Percentiles rank a stretch among this genome's conserved stretches.
phyloP scores from a whole-genome alignment of 1,284 basidiomycete genomes.

The Austroboletus niveus region DNA sequence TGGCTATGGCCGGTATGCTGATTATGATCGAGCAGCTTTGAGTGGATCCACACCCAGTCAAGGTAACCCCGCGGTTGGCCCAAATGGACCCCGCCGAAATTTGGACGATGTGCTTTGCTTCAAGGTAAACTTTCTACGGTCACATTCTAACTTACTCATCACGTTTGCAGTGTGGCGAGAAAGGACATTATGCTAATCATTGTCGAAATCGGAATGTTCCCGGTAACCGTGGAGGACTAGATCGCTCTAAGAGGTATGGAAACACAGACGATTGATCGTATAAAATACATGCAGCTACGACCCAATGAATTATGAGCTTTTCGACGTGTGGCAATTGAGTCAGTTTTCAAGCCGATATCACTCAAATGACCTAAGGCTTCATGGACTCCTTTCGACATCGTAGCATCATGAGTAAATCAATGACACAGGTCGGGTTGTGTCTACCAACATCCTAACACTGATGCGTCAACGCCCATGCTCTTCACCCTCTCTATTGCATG shows the following conservation, averaged over 20 bases:
- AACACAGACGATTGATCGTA: slow-evolving; percentile 33
- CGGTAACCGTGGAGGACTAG: slow-evolving; percentile 73
- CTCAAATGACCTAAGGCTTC: background rate
- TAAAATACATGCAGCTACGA: background rate
- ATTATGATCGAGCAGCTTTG: slow-evolving; percentile 63
- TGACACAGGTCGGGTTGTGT: background rate
- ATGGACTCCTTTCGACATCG: background rate
- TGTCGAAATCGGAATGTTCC: slow-evolving; percentile 85
- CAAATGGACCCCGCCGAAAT: slow-evolving; percentile 60
- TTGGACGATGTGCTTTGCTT: slow-evolving; percentile 88
- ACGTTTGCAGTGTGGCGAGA: slow-evolving; percentile 70
- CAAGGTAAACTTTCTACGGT: slow-evolving; percentile 53
- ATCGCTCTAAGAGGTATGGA: slow-evolving; percentile 40
- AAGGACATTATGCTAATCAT: slow-evolving; percentile 94
- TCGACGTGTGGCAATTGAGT: background rate
- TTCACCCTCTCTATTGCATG: slow-evolving; percentile 16
- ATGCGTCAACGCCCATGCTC: slow-evolving; percentile 18
- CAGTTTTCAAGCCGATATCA: too few relatives aligned
- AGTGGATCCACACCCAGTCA: slow-evolving; percentile 20
- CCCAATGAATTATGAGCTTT: background rate
- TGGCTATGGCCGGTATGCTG: slow-evolving; percentile 83
- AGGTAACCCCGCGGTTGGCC: slow-evolving; percentile 14
- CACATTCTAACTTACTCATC: slow-evolving; percentile 12
- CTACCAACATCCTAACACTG: slow-evolving; percentile 47
- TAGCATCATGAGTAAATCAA: background rate